Base-by-base conservation (phyloP, 805 yeast species). In the Brettanomyces sp. region DNA sequence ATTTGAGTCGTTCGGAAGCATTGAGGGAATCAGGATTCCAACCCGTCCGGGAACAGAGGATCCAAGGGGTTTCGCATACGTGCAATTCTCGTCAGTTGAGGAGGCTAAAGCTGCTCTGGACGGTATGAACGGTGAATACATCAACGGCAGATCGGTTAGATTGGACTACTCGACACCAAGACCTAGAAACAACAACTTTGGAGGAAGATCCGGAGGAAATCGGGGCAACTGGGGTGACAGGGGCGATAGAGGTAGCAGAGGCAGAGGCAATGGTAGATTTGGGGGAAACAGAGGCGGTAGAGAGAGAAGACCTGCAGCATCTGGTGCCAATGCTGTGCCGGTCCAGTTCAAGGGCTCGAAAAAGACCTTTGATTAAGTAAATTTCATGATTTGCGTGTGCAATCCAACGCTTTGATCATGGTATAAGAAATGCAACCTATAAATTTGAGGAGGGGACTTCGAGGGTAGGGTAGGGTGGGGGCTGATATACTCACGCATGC, bases 41-140 rank as follows among this genome's bases (percentile, higher is more conserved):
- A 91, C 98, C 39, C 95, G 93, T 73, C 97, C 96, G 62, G 98
- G 91, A 68, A 90, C 98, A 54, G 95, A 89, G 68, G 96, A 91
- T 73, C 95, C 95, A 68, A 93, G 93, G 80, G 99, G 99, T 57
- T 93, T 93, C 72, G 99, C 98, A 56, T 93, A 93, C 70, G 96
- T 91, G 48, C 98, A 93, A 73, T 91, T 78, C 64, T 73, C 85
- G 41, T 75, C 83, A 48, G 73, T 85, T 53, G 98, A 90, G 40
- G 95, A 87, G 66, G 97, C 99, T 57, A 78, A 82, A 68, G 77
- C 81, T 51, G 98, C 98, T 47, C 70, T 85, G 52, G 88, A 83
- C 53, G 90, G 85, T 47, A 68, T 89, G 69, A 85, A 87, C 66
- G 98, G 98, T 65, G 84, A 82, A 67, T 78, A 80, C 72, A 75